A percentile compares a stretch with the other conserved stretches of the same genome.
These are phyloP conservation scores for Podospora comata DNA, from an alignment of 495 filamentous ascomycete species.

Conservation along the genomic window DNA sequence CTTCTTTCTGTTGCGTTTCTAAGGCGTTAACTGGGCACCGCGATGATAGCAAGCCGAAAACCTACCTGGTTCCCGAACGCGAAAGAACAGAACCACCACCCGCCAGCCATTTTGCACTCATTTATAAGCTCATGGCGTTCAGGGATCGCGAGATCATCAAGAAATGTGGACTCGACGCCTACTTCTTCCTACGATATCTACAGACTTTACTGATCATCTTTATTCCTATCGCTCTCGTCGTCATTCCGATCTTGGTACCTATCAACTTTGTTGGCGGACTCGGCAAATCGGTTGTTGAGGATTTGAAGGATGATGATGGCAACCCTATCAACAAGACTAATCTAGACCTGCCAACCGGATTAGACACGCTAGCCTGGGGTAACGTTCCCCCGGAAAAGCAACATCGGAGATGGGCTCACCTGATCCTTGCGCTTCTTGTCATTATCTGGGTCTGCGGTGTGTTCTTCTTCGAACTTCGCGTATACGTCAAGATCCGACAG, in stretches of 20 bases:
- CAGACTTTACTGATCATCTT: slow-evolving; percentile 93
- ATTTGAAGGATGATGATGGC: slow-evolving; percentile 23
- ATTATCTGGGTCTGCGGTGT: slow-evolving; percentile 82
- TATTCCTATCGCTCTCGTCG: slow-evolving; percentile 69
- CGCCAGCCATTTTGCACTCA: slow-evolving; percentile 64
- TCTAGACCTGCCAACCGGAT: slow-evolving; percentile 45
- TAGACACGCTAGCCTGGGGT: slow-evolving; percentile 85
- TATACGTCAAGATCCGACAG: slow-evolving; percentile 93
- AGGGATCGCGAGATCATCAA: slow-evolving; percentile 85
- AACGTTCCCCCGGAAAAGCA: slow-evolving; percentile 73
- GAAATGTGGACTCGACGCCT: slow-evolving; percentile 94
- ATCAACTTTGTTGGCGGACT: slow-evolving; percentile 75
- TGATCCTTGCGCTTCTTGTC: slow-evolving; percentile 74
- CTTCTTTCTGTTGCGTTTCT: slow-evolving; percentile 12
- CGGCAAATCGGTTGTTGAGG: slow-evolving; percentile 51
- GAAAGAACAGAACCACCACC: slow-evolving; percentile 74
- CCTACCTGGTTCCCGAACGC: slow-evolving; percentile 85
- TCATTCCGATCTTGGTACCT: slow-evolving; percentile 83
- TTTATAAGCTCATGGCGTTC: slow-evolving; percentile 69
- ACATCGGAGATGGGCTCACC: slow-evolving; percentile 82
- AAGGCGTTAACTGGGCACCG: neutral
- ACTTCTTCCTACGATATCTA: slow-evolving; percentile 95
- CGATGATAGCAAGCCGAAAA: slow-evolving; percentile 68
- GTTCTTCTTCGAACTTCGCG: slow-evolving; percentile 80
- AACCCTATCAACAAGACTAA: slow-evolving; percentile 11